Conservation (phyloP, 805 yeast genomes). For the Pichia manshurica region DNA sequence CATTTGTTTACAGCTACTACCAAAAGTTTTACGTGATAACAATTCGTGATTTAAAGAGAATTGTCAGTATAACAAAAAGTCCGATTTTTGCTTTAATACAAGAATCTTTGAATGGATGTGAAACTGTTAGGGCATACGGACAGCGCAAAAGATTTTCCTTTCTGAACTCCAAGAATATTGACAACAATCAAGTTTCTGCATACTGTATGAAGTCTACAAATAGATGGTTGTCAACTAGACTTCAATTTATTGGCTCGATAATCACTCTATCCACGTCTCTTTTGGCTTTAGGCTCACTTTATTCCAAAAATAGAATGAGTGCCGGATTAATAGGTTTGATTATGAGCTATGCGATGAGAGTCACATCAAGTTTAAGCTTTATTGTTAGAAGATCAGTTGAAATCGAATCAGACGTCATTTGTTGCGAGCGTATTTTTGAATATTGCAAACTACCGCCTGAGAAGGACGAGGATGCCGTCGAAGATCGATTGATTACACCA, state of each 20-base stretch:
- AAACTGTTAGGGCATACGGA: slow-evolving; percentile 72
- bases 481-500: slow-evolving; percentile 35
- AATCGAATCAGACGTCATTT: slow-evolving; percentile 59
- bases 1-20: slow-evolving; percentile 58
- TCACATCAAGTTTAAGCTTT: slow-evolving; percentile 47
- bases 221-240: slow-evolving; percentile 61
- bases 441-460: slow-evolving; percentile 74
- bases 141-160: slow-evolving; percentile 58
- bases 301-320: slow-evolving; percentile 38
- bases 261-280: slow-evolving; percentile 48
- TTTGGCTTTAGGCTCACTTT: slow-evolving; percentile 37
- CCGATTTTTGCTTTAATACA: slow-evolving; percentile 81
- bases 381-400: slow-evolving; percentile 59
- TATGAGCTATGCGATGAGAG: slow-evolving; percentile 57
- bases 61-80: slow-evolving; percentile 60
- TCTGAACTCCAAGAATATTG: slow-evolving; percentile 47
- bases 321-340: slow-evolving; percentile 61
- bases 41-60: slow-evolving; percentile 73
- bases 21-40: slow-evolving; percentile 65
- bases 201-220: slow-evolving; percentile 50
- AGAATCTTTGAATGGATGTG: slow-evolving; percentile 72
- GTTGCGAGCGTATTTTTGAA: slow-evolving; percentile 91
- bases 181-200: slow-evolving; percentile 41
- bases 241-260: slow-evolving; percentile 55
- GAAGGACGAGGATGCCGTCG: slow-evolving; percentile 49